phyloP scores from a whole-genome alignment of 2,329 filamentous ascomycete species.

The Fusarium annulatum region DNA sequence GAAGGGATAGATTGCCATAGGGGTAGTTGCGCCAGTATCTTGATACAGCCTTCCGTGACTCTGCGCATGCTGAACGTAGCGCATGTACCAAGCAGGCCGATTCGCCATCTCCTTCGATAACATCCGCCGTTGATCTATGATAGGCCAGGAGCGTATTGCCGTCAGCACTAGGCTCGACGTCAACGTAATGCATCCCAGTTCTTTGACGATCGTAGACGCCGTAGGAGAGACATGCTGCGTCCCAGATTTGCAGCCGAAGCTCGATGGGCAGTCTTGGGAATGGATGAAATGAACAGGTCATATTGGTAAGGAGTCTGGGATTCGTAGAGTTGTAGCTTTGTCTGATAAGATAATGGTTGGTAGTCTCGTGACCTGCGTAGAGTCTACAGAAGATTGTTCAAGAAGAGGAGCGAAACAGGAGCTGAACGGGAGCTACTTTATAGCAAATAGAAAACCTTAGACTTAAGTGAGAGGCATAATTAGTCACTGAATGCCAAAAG shows the following conservation, averaged over 20 bases:
- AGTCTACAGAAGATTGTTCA: background rate
- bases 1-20: rapidly evolving
- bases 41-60: background rate
- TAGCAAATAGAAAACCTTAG: rapidly evolving
- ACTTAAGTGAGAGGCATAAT: rapidly evolving
- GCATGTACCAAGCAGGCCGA: background rate
- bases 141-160: background rate
- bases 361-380: rapidly evolving
- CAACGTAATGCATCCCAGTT: background rate
- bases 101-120: background rate
- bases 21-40: background rate
- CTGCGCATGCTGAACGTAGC: background rate
- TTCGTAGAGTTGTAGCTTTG: too few species aligned
- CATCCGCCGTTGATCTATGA: background rate
- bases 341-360: rapidly evolving
- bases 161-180: background rate
- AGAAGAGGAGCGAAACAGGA: background rate
- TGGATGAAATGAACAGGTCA: background rate
- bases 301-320: background rate
- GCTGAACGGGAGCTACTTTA: rapidly evolving
- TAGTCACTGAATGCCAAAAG: background rate
- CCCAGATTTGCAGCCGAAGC: background rate
- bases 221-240: background rate
- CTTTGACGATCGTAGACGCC: rapidly evolving
- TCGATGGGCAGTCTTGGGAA: background rate